Evolutionary conservation across 495 filamentous ascomycete genomes (phyloP).

Genomic region (Recurvomyces mirabilis): DNA sequence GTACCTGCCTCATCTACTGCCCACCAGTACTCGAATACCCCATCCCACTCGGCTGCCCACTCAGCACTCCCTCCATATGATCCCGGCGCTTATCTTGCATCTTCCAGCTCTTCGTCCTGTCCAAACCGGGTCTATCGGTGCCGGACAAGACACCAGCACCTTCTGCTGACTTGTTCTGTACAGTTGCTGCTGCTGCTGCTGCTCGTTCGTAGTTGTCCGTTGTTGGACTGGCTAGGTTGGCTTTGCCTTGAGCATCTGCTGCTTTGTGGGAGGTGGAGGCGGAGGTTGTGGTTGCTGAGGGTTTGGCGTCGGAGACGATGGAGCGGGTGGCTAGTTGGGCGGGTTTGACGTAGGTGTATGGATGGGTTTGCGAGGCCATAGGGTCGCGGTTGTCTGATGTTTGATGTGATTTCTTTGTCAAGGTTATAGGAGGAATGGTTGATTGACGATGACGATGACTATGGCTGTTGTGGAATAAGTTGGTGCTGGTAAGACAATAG

Average conservation of each 20-base stretch:
- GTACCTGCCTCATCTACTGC: neutral
- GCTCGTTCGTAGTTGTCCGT: slow-evolving; percentile 18
- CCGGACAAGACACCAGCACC: neutral
- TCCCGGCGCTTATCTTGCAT: slow-evolving; percentile 4
- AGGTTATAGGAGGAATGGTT: too few relatives aligned
- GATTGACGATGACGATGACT: too few relatives aligned
- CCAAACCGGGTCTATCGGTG: slow-evolving; percentile 13
- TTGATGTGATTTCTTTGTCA: too few relatives aligned
- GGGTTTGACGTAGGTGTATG: slow-evolving; percentile 11
- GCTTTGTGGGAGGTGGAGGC: slow-evolving; percentile 1
- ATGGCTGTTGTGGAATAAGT: too few relatives aligned
- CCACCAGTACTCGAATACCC: slow-evolving; percentile 6
- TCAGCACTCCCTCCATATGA: slow-evolving; percentile 10
- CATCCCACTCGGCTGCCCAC: neutral
- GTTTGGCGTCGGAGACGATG: slow-evolving; percentile 7
- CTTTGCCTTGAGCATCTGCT: neutral
- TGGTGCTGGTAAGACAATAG: too few relatives aligned
- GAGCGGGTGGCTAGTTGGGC: slow-evolving; percentile 13
- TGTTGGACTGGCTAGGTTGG: neutral
- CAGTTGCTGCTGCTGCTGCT: slow-evolving; percentile 8
- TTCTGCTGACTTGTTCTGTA: neutral
- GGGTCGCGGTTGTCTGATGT: too few relatives aligned
- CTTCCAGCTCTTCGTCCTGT: slow-evolving; percentile 15
- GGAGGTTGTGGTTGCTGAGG: neutral
- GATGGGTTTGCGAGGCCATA: neutral